These are phyloP conservation scores for Pseudotsuga menziesii DNA, from an alignment of 75 land plant genomes.

Conservation along the genomic window DNA sequence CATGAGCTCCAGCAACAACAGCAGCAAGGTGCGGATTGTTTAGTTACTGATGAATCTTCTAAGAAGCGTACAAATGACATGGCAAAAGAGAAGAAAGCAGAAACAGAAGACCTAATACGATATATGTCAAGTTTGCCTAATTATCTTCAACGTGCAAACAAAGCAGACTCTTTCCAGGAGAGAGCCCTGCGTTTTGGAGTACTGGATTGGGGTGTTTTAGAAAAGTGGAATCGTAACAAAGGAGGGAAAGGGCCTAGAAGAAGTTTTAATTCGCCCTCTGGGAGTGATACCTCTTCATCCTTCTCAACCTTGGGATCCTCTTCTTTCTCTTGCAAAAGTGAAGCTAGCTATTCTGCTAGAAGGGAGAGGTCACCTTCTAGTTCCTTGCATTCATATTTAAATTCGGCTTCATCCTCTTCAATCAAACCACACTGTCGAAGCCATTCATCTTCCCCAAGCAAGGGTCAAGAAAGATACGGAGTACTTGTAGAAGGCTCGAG, in stretches of 20 bases:
- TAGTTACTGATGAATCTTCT: constrained; percentile 10
- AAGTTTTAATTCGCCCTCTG: constrained; percentile 13
- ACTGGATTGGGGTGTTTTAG: constrained; percentile 52
- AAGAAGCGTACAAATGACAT: constrained; percentile 14
- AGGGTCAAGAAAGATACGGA: not conserved
- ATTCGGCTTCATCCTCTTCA: not conserved
- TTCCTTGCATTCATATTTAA: not conserved
- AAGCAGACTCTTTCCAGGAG: constrained; percentile 26
- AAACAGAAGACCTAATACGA: constrained; percentile 40
- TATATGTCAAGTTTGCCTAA: constrained; percentile 53
- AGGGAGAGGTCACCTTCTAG: constrained; percentile 8
- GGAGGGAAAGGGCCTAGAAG: not conserved
- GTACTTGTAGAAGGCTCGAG: not conserved
- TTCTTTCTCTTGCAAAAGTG: constrained; percentile 10
- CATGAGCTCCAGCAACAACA: constrained; percentile 7
- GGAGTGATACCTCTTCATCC: constrained; percentile 10
- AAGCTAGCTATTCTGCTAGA: not conserved
- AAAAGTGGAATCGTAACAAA: constrained; percentile 41
- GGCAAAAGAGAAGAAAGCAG: not conserved
- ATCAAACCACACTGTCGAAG: not conserved
- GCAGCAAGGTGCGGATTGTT: constrained; percentile 8
- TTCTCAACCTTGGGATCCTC: constrained; percentile 16
- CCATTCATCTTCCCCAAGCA: constrained; percentile 11
- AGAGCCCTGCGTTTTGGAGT: constrained; percentile 59
- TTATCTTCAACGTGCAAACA: constrained; percentile 29